A percentile compares a stretch with the other conserved stretches of the same genome.
Conservation (phyloP, 2,329 filamentous ascomycete genomes). For the Colletotrichum noveboracense region DNA sequence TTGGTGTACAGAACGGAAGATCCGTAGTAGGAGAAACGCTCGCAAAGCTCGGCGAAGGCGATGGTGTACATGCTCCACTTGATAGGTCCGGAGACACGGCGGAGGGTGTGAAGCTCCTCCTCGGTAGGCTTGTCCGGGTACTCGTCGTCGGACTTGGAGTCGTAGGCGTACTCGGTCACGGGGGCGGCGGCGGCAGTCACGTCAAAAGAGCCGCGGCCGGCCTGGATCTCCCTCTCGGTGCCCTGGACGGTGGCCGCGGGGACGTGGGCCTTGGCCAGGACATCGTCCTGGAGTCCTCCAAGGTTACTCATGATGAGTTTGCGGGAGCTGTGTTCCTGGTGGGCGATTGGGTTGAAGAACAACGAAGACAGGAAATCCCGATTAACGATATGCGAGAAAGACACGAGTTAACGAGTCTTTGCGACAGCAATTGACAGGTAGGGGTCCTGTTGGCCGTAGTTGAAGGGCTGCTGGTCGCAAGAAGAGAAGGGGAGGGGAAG, state of each 20-base stretch:
- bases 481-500: background rate
- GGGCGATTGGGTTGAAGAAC: background rate
- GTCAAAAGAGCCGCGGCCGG: slow-evolving; percentile 24
- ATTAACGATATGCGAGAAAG: background rate
- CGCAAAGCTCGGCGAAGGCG: slow-evolving; percentile 75
- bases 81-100: slow-evolving; percentile 67
- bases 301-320: slow-evolving; percentile 22
- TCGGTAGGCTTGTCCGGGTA: slow-evolving; percentile 57
- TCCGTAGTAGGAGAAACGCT: slow-evolving; percentile 81
- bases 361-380: background rate
- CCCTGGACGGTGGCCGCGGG: slow-evolving; percentile 23
- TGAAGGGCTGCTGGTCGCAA: slow-evolving; percentile 11
- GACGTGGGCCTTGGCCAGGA: slow-evolving; percentile 26
- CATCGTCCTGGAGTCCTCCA: slow-evolving; percentile 21
- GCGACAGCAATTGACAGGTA: slow-evolving; percentile 13
- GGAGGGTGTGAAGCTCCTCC: slow-evolving; percentile 66
- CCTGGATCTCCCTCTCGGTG: slow-evolving; percentile 23
- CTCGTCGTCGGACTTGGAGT: slow-evolving; percentile 30
- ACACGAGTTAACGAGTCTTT: slow-evolving; percentile 22
- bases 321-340: background rate
- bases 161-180: slow-evolving; percentile 24
- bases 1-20: slow-evolving; percentile 72
- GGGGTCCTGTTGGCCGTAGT: slow-evolving; percentile 1
- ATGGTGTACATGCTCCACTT: slow-evolving; percentile 72
- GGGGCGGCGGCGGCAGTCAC: slow-evolving; percentile 26